Percentiles rank a stretch among this genome's conserved stretches.
Evolutionary conservation across 768 basidiomycete species (phyloP).

Genomic region (Lentinula boryana): DNA sequence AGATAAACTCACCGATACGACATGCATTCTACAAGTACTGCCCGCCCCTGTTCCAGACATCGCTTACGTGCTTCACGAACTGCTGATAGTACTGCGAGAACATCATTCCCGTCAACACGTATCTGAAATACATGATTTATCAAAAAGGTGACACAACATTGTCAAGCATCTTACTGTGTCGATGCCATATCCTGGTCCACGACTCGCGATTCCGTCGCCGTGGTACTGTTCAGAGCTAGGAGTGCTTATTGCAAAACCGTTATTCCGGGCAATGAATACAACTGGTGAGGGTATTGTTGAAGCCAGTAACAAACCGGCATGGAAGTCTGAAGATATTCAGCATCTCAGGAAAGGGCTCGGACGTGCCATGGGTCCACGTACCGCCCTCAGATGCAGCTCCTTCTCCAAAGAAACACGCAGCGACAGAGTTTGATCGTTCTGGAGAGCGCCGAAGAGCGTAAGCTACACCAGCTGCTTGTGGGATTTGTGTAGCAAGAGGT

Average conservation of each 20-base stretch:
- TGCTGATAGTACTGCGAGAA: constrained; percentile 75
- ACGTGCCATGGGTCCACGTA: constrained; percentile 14
- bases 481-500: constrained; percentile 90
- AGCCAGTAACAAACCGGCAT: constrained; percentile 80
- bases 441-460: constrained; percentile 84
- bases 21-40: constrained; percentile 87
- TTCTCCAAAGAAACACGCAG: constrained; percentile 90
- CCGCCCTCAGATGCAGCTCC: constrained; percentile 90
- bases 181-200: constrained; percentile 89
- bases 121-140: not conserved
- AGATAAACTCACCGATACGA: constrained; percentile 62
- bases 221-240: constrained; percentile 85
- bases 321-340: constrained; percentile 55
- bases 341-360: not conserved
- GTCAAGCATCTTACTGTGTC: constrained; percentile 59
- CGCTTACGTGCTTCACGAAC: constrained; percentile 65
- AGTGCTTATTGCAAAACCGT: constrained; percentile 94
- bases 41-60: constrained; percentile 73
- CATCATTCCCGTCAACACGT: constrained; percentile 85
- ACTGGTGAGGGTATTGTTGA: constrained; percentile 73
- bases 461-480: constrained; percentile 89
- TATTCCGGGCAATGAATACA: constrained; percentile 72
- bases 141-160: not conserved
- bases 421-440: constrained; percentile 60
- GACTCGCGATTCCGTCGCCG: constrained; percentile 88